Percentiles rank a stretch among this genome's conserved stretches.
These are phyloP conservation scores for Juncus effusus DNA, from an alignment of 176 grass and related monocot species.

Conservation along the genomic window DNA sequence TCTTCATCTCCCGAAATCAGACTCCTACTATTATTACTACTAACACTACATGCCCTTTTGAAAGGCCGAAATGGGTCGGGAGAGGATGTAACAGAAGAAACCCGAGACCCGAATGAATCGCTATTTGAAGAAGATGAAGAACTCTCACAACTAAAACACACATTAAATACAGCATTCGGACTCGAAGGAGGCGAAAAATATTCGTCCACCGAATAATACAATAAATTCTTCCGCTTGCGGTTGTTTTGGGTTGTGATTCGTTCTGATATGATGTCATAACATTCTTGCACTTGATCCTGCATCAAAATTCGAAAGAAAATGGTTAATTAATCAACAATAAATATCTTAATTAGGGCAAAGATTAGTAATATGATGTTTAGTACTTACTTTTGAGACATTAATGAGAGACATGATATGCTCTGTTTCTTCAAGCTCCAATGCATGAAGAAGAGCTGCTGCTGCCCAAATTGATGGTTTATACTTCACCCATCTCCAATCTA, in stretches of 20 bases:
- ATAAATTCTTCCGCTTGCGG: conserved; percentile 49
- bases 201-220: conserved; percentile 3
- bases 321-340: background rate
- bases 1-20: conserved; percentile 42
- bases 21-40: background rate
- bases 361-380: background rate
- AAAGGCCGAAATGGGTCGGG: conserved; percentile 25
- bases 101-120: conserved; percentile 28
- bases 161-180: conserved; percentile 52
- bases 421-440: conserved; percentile 21
- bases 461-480: conserved; percentile 74
- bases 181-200: conserved; percentile 43
- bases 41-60: conserved; percentile 19
- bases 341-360: background rate
- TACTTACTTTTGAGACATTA: conserved; percentile 32
- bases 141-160: conserved; percentile 64
- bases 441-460: conserved; percentile 46
- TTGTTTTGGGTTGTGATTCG: conserved; percentile 21
- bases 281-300: conserved; percentile 57
- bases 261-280: conserved; percentile 48
- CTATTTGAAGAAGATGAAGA: conserved; percentile 26
- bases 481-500: conserved; percentile 80
- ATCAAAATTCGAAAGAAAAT: background rate
- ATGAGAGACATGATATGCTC: conserved; percentile 23
- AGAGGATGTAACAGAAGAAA: conserved; percentile 32